Evolutionary conservation across 2,329 filamentous ascomycete species (phyloP), one percentile per base, ranked within the genome.

Genomic region (Pseudogymnoascus sp.): DNA sequence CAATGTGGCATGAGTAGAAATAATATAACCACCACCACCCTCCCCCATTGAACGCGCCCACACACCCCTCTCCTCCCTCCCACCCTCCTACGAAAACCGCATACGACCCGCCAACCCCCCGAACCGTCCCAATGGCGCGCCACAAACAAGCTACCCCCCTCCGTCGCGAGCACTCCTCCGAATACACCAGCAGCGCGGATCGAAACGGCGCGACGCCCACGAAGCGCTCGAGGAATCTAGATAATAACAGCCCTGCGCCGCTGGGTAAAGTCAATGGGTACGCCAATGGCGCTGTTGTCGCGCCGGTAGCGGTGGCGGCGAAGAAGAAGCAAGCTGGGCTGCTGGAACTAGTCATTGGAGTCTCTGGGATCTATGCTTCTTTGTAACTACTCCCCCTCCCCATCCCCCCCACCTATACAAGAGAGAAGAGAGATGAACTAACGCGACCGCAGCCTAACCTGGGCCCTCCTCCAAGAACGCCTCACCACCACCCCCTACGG

Each of bases 391-490:
- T 43, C 31, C 19, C 26, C 59, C 56, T 6, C 38, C 28, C 11
- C 19, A 10, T 31, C 24, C 40, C 28, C 19, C 43, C 40, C 19
- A 53, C 59, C n/a, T n/a, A n/a, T 40, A 56, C 26, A 37, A 22
- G 6, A 41, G 7, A 43, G 33, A 59, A 33, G n/a, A 63, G 10
- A 50, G 35, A 53, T 28, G n/a, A 62, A 64, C 33, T 35, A 22
- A n/a, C 10, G 2, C n/a, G 37, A 61, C 24, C 46, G 31, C 65
- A 92, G 93, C 78, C 80, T 99, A 61, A 96, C 93, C 35, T 99
- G 95, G 95, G 95, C 90, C 24, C 88, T 96, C 68, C 89, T 99
- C 65, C 95, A 99, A 81, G 95, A 99, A 77, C 92, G 95, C 71
- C 91, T 99, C 72, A 98, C 95, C 28, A 99, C 95, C 12, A 98